Base-by-base conservation (phyloP, 1,284 basidiomycete genomes). In the Microbotryum silenes-acaulis region DNA sequence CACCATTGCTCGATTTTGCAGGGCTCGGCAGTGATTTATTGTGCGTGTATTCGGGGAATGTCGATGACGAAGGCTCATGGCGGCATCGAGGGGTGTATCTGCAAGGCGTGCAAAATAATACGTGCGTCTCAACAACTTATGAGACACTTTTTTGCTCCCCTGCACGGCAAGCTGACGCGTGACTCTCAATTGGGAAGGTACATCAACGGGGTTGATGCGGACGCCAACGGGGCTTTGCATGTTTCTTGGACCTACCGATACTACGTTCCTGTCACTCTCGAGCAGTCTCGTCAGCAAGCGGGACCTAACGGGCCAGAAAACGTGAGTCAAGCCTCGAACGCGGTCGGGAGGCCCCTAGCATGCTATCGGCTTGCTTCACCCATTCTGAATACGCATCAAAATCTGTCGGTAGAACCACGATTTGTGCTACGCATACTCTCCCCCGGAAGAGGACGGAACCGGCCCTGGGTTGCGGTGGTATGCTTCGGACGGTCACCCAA, bases 231-330 rank as follows among this genome's bases (percentile, higher is more conserved):
- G 23, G 72, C 69, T 21, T 66, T 79, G n/a, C 72, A 76, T 44
- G 70, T 75, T 2, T 77, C 77, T 14, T 79, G 78, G 77, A 77
- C 78, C 18, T 80, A 79, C 60, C 75, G 78, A 6, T 78, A 79
- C 69, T 79, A 75, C 60, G 75, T 79, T 8, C 77, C 78, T 52
- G 78, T 79, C 57, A 77, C 73, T 9, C 77, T 9, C 70, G 76
- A 56, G 68, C 76, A 56, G 76, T 78, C 27, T 76, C 78, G 18
- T 76, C 79, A 18, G 70, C 65, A 80, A 68, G 78, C 78, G 9
- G 79, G 79, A 0, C 78, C 78, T 0, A 80, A 80, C 60, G 79
- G 78, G 5, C 79, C 78, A 10, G 78, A 79, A 61, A 79, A 79
- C 61, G 78, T 77, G 42, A 12, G 73, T 62, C 27, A 21, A 9